Percentiles rank a stretch among this genome's conserved stretches.
Conservation (phyloP, 1,284 basidiomycete genomes). For the Sphaerobolus stellatus region DNA sequence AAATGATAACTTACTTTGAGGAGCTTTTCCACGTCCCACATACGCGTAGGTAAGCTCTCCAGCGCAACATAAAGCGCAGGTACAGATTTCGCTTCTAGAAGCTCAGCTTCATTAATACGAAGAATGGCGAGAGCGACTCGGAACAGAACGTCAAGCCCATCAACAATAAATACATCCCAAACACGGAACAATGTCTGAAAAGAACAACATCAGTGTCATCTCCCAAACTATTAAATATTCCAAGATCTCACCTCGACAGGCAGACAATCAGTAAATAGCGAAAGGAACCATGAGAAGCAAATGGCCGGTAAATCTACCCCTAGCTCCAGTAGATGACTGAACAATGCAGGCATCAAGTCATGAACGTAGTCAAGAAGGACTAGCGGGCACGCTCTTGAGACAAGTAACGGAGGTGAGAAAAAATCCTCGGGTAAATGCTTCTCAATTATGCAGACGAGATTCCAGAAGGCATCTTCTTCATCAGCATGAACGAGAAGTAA, state of each 20-base stretch:
- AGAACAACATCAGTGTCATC: neutral
- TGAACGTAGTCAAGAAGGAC: conserved; percentile 88
- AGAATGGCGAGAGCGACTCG: conserved; percentile 87
- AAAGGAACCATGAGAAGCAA: conserved; percentile 98
- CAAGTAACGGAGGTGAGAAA: conserved; percentile 79
- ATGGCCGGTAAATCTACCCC: conserved; percentile 92
- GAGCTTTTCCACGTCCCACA: conserved; percentile 91
- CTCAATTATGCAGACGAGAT: conserved; percentile 86
- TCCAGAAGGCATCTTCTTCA: conserved; percentile 98
- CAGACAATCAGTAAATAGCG: conserved; percentile 93
- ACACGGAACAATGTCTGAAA: conserved; percentile 80
- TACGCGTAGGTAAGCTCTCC: conserved; percentile 82
- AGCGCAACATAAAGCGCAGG: conserved; percentile 85
- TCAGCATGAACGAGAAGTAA: conserved; percentile 89
- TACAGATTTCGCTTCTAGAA: conserved; percentile 79
- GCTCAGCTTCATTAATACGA: conserved; percentile 77
- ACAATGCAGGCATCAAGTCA: conserved; percentile 73
- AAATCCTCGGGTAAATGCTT: conserved; percentile 80
- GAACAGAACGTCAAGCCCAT: conserved; percentile 91
- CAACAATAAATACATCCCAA: conserved; percentile 95
- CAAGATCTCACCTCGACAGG: conserved; percentile 76
- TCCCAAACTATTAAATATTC: neutral
- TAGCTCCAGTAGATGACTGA: conserved; percentile 73
- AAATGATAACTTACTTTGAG: conserved; percentile 60
- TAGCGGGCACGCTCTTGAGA: conserved; percentile 90